A percentile compares a stretch with the other conserved stretches of the same genome.
phyloP scores from a whole-genome alignment of 306 rosid genomes.

The Parietaria judaica region DNA sequence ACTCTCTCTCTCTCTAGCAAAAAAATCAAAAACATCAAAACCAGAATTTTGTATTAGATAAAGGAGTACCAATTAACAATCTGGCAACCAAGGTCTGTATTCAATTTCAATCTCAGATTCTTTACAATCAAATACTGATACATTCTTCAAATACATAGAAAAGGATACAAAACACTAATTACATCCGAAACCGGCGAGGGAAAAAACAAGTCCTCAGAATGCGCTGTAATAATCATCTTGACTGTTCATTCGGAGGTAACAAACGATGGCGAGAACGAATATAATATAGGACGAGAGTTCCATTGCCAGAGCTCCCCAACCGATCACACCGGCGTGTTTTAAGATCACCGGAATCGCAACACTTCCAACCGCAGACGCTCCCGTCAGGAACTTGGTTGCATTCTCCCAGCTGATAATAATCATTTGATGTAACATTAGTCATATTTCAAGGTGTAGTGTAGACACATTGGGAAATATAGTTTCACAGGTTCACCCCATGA shows the following conservation, averaged over 20 bases:
- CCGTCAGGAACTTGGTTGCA: slow-evolving; percentile 74
- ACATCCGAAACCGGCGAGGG: background rate
- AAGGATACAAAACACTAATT: background rate
- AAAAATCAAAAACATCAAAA: background rate
- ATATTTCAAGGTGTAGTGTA: no score
- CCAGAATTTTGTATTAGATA: no score
- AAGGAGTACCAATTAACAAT: background rate
- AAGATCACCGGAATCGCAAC: slow-evolving; percentile 78
- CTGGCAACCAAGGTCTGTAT: background rate
- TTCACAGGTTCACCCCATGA: no score
- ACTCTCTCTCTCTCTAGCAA: background rate
- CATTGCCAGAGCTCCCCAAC: slow-evolving; percentile 88
- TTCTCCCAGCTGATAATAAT: slow-evolving; percentile 67
- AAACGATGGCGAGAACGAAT: slow-evolving; percentile 51
- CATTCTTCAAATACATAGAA: background rate
- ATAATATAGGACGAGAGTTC: slow-evolving; percentile 67
- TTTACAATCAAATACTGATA: background rate
- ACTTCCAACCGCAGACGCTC: slow-evolving; percentile 71
- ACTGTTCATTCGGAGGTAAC: slow-evolving; percentile 40
- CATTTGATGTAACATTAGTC: background rate
- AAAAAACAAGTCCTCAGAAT: slow-evolving; percentile 25
- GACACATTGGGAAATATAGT: no score
- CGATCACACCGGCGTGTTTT: slow-evolving; percentile 69
- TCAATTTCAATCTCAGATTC: background rate
- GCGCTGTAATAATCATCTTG: slow-evolving; percentile 39